phyloP scores from a whole-genome alignment of 257 asterid genomes.

The Jaltomata sinuosa region DNA sequence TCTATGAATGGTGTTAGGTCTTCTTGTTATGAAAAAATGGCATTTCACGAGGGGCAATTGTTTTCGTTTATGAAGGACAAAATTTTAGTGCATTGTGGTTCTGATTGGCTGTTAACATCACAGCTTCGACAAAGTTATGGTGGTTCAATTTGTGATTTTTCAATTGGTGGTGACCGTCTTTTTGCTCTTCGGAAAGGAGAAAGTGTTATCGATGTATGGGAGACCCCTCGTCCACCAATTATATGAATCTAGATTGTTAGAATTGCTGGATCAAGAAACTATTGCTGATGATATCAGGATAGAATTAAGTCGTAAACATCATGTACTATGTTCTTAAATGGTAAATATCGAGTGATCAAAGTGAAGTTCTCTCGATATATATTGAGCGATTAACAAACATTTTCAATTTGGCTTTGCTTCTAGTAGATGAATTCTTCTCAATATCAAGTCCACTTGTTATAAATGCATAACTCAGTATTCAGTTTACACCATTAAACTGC shows the following conservation, averaged over 20 bases:
- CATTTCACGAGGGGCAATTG: conserved; percentile 65
- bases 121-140: conserved; percentile 56
- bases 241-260: conserved; percentile 29
- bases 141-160: conserved; percentile 75
- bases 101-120: conserved; percentile 64
- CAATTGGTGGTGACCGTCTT: conserved; percentile 72
- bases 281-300: too few relatives aligned
- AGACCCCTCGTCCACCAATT: conserved; percentile 52
- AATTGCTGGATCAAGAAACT: too few relatives aligned
- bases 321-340: background rate
- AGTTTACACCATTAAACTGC: too few relatives aligned
- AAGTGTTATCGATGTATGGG: conserved; percentile 74
- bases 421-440: conserved; percentile 1
- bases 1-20: conserved; percentile 42
- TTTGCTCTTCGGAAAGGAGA: conserved; percentile 70
- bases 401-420: conserved; percentile 19
- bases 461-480: too few relatives aligned
- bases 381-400: background rate
- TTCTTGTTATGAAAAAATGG: conserved; percentile 52
- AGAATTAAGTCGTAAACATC: conserved; percentile 10
- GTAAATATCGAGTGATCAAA: background rate
- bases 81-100: conserved; percentile 53
- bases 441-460: conserved; percentile 22
- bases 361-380: conserved; percentile 4
- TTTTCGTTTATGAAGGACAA: conserved; percentile 82